phyloP scores from a whole-genome alignment of 2,329 filamentous ascomycete genomes.

The Penicillium sp. region DNA sequence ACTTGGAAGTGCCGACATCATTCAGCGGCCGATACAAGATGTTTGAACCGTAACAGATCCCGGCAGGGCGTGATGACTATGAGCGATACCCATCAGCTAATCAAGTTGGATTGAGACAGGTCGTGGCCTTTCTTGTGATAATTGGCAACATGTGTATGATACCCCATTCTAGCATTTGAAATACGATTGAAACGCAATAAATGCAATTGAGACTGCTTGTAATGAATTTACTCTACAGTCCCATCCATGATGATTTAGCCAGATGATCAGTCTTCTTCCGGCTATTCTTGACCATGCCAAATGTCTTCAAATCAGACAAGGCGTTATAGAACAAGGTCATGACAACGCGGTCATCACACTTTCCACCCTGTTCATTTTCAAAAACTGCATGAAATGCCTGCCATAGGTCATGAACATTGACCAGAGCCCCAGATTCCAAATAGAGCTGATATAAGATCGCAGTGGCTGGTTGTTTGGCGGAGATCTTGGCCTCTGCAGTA shows the following conservation, averaged over 20 bases:
- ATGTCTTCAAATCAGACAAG: constrained; percentile 75
- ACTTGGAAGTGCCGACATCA: constrained; percentile 72
- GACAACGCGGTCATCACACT: constrained; percentile 34
- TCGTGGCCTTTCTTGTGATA: constrained; percentile 3
- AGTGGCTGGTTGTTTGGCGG: constrained; percentile 56
- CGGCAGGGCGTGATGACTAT: too few species aligned
- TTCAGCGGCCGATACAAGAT: constrained; percentile 55
- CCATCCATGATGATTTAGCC: constrained; percentile 78
- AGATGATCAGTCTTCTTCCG: constrained; percentile 91
- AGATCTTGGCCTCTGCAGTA: constrained; percentile 36
- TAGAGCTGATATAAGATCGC: constrained; percentile 62
- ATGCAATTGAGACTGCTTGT: constrained; percentile 3
- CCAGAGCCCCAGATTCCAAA: constrained; percentile 59
- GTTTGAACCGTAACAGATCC: constrained; percentile 10
- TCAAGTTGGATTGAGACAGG: too few species aligned
- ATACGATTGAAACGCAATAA: constrained; percentile 13
- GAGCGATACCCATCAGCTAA: too few species aligned
- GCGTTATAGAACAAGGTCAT: constrained; percentile 80
- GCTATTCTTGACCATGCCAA: constrained; percentile 85
- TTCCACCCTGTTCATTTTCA: constrained; percentile 31
- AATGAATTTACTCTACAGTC: constrained; percentile 41
- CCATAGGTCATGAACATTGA: constrained; percentile 63
- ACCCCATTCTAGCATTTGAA: constrained; percentile 24
- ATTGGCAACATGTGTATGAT: constrained; percentile 29
- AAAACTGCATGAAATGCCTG: constrained; percentile 58